Conservation (phyloP, 306 rosid genomes). For the Lathyrus sativus region DNA sequence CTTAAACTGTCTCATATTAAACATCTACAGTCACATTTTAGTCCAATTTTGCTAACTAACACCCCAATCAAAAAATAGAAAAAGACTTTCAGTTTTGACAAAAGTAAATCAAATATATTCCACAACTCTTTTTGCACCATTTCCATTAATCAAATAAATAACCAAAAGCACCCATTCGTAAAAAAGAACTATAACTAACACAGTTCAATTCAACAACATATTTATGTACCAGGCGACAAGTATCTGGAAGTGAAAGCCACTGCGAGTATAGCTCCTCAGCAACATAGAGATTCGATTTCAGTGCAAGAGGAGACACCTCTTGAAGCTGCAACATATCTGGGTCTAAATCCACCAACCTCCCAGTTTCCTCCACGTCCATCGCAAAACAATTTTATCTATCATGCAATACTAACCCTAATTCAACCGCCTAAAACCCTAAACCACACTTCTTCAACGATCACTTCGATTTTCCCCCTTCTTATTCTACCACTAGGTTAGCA, state of each 20-base stretch:
- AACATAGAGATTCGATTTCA: slow-evolving; percentile 60
- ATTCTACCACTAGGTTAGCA: slow-evolving; percentile 15
- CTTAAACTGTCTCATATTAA: not conserved
- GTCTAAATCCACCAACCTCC: slow-evolving; percentile 58
- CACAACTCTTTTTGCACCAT: slow-evolving; percentile 31
- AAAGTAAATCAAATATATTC: slow-evolving; percentile 1
- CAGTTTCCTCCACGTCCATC: slow-evolving; percentile 70
- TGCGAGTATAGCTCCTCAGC: slow-evolving; percentile 74
- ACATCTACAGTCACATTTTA: slow-evolving; percentile 28
- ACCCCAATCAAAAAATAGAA: slow-evolving; percentile 26
- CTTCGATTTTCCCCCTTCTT: slow-evolving; percentile 31
- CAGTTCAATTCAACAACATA: slow-evolving; percentile 32
- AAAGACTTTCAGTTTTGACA: slow-evolving; percentile 21
- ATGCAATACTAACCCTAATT: slow-evolving; percentile 47
- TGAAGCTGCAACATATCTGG: slow-evolving; percentile 77
- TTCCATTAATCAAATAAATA: slow-evolving; percentile 33
- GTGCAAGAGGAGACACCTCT: slow-evolving; percentile 63
- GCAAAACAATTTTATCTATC: slow-evolving; percentile 40
- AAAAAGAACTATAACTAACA: slow-evolving; percentile 26
- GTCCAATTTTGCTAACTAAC: slow-evolving; percentile 28
- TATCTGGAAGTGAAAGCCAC: slow-evolving; percentile 86
- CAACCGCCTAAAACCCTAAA: slow-evolving; percentile 51
- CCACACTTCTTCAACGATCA: slow-evolving; percentile 42
- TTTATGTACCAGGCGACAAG: slow-evolving; percentile 69
- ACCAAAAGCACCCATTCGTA: slow-evolving; percentile 36